Evolutionary conservation across 371 early-diverging fungal species (phyloP).

Genomic region (Mucor mucedo): DNA sequence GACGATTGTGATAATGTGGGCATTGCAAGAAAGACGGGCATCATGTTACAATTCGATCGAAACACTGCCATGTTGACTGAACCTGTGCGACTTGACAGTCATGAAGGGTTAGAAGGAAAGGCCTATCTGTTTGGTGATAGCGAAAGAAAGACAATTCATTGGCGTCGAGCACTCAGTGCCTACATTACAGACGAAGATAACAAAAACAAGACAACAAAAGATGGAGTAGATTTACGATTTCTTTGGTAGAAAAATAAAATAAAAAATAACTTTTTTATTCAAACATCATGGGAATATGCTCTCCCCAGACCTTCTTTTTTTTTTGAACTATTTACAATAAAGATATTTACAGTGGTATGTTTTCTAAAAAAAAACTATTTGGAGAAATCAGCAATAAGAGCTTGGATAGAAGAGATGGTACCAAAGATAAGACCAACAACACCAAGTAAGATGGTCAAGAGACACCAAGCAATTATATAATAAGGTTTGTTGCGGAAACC

Average conservation of each 20-base stretch:
- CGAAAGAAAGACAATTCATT: slow-evolving; percentile 24
- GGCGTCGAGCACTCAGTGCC: slow-evolving; percentile 24
- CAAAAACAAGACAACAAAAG: slow-evolving; percentile 1
- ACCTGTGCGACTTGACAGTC: slow-evolving; percentile 19
- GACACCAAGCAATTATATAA: slow-evolving; percentile 63
- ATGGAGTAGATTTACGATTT: slow-evolving; percentile 28
- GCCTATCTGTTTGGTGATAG: slow-evolving; percentile 23
- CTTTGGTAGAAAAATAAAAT: slow-evolving; percentile 25
- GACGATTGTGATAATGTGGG: slow-evolving; percentile 35
- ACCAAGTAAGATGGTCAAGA: slow-evolving; percentile 65
- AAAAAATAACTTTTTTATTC: not conserved
- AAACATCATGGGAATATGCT: not conserved
- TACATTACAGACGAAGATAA: slow-evolving; percentile 10
- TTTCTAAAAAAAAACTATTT: not conserved
- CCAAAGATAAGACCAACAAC: slow-evolving; percentile 76
- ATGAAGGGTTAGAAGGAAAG: slow-evolving; percentile 27
- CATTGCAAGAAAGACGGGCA: slow-evolving; percentile 27
- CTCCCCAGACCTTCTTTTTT: not conserved
- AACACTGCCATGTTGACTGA: slow-evolving; percentile 14
- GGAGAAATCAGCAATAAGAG: slow-evolving; percentile 19
- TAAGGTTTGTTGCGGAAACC: slow-evolving; percentile 63
- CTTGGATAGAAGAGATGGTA: slow-evolving; percentile 26
- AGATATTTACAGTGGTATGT: not conserved
- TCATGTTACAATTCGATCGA: slow-evolving; percentile 26
- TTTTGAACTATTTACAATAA: slow-evolving; percentile 1